A percentile compares a stretch with the other conserved stretches of the same genome.
Evolutionary conservation across 2,329 filamentous ascomycete species (phyloP).

Genomic region (Colletotrichum kahawae): DNA sequence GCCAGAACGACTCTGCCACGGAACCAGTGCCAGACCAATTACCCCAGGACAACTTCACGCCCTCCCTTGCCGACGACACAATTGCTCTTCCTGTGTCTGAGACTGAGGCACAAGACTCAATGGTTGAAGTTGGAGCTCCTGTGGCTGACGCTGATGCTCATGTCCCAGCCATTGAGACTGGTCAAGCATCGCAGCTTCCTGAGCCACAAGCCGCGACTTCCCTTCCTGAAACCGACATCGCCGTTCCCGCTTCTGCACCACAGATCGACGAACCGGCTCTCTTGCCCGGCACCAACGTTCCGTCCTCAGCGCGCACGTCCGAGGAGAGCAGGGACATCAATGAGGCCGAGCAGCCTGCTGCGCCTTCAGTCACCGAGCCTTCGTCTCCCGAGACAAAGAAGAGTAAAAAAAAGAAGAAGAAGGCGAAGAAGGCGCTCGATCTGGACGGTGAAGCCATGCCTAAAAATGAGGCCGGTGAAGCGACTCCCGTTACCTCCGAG

Average conservation of each 20-base stretch:
- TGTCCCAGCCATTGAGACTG: neutral
- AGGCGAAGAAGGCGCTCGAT: constrained; percentile 14
- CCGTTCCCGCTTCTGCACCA: neutral
- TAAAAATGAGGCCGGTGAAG: neutral
- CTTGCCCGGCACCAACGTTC: neutral
- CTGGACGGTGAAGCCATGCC: neutral
- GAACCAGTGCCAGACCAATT: neutral
- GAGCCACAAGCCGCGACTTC: neutral
- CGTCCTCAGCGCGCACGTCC: neutral
- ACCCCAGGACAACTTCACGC: neutral
- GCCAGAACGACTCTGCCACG: neutral
- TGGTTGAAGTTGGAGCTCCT: neutral
- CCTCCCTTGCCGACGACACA: neutral
- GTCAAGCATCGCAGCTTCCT: neutral
- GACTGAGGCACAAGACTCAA: neutral
- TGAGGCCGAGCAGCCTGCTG: neutral
- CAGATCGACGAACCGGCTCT: neutral
- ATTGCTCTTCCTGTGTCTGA: constrained; percentile 21
- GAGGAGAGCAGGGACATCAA: neutral
- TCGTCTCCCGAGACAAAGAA: constrained; percentile 27
- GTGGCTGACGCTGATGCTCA: neutral
- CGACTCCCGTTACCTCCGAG: neutral
- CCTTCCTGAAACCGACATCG: neutral
- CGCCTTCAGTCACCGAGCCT: neutral
- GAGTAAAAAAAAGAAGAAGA: constrained; percentile 43